Base-by-base conservation (phyloP, 352 stramenopile genomes). In the Pythium rhizo-oryzae region DNA sequence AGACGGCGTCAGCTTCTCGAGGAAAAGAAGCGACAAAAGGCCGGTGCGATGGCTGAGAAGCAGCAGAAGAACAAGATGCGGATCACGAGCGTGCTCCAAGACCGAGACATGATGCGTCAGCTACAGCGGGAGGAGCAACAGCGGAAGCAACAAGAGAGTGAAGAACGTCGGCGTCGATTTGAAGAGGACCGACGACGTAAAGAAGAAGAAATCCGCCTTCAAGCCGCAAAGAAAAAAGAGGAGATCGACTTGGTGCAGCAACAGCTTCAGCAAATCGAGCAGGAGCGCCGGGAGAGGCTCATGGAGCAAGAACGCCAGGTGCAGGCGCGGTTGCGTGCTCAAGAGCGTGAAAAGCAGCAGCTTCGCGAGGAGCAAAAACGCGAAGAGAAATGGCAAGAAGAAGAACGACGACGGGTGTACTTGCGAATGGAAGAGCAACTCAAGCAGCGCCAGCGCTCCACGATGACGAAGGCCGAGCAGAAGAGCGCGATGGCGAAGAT, bases 11-110 rank as follows among this genome's bases (percentile, higher is more conserved):
- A 89, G 44, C 62, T 90, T 33, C 74, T 86, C 8, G 80, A 89
- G 30, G 54, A 65, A 8, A 78, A 85, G 47, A 82, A 82, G 37
- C 69, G 65, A 0, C 50, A 75, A 16, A 90, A 82, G 52, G 79
- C 80, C 0, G 57, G 67, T 2, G 78, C 87, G 37, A 59, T 88
- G 33, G 59, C 71, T 0, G 76, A 90, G 8, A 93, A 90, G 59
- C 84, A 92, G 53, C 69, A 83, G 25, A 79, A 75, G 28, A 93
- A 91, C 71, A 82, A 89, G 23, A 79, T 87, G 55, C 78, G 84
- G 8, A 86, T 93, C 49, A 75, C 72, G 13, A 80, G 69, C 53
- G 84, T 93, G 16, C 52, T 93, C 19, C 61, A 82, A 50, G 84
- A 93, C 55, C 87, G 84, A 30, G 85, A 87, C 39, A 21, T 78